Percentiles rank a stretch among this genome's conserved stretches.
phyloP scores from a whole-genome alignment of 2,329 filamentous ascomycete genomes.

The Apiospora koreana region DNA sequence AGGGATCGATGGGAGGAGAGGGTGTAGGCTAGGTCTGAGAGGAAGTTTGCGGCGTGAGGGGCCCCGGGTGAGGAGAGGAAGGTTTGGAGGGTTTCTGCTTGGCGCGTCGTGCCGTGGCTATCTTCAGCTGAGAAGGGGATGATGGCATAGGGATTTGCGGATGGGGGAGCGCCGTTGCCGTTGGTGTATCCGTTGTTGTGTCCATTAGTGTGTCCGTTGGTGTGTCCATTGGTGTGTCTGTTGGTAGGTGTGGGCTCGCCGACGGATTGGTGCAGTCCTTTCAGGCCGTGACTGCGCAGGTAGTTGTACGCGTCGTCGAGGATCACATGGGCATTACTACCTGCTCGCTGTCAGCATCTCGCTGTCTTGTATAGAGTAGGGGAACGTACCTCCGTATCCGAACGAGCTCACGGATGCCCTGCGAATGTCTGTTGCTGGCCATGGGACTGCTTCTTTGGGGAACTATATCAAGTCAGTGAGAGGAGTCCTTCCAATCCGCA shows the following conservation, averaged over 20 bases:
- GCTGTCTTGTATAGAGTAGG: no score
- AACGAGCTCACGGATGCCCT: conserved; percentile 35
- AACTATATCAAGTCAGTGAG: conserved; percentile 16
- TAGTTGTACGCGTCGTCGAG: conserved; percentile 11
- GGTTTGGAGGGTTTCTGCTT: conserved; percentile 4
- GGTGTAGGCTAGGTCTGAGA: conserved; percentile 6
- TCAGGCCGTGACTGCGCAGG: conserved; percentile 4
- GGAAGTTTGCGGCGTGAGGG: not conserved
- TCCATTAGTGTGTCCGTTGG: not conserved
- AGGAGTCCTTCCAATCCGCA: not conserved
- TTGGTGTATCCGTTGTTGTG: not conserved
- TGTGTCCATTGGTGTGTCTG: not conserved
- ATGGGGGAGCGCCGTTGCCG: not conserved
- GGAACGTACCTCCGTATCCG: conserved; percentile 29
- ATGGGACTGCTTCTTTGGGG: conserved; percentile 21
- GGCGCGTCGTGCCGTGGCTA: not conserved
- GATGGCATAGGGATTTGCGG: not conserved
- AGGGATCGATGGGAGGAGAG: not conserved
- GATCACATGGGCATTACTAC: conserved; percentile 10
- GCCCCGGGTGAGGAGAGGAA: not conserved
- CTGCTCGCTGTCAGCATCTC: no score
- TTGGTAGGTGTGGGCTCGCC: not conserved
- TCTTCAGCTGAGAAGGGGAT: conserved; percentile 9
- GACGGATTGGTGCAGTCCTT: conserved; percentile 4
- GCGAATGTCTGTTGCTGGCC: conserved; percentile 21